Evolutionary conservation across 1,139 yeast genomes (phyloP), one percentile per base, ranked within the genome.

Genomic region (Candida sanyaensis): DNA sequence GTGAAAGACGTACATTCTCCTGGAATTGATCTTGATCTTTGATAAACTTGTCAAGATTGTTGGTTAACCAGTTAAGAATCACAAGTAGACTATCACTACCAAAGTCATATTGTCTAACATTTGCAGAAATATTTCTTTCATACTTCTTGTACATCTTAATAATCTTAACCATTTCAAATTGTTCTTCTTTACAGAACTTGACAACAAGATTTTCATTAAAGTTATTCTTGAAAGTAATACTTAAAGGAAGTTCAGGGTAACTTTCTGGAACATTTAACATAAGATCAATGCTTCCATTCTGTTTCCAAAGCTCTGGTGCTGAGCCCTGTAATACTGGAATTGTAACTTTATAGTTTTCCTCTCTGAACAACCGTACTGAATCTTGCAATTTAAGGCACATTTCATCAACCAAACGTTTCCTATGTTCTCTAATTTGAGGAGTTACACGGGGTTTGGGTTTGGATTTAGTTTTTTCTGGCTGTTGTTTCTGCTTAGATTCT

Each of bases 61-160:
- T 68, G 5, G 61, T 55, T 24, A 71, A 49, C 57, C 67, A 68
- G 51, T 71, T 71, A 40, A 70, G 50, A 10, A 56, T 54, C 10
- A 55, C 54, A 12, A 68, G 59, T 23, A 71, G 54, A 48, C 53
- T 60, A 4, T 51, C 42, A 8, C 56, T 45, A 1, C 51, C 54
- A 49, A 62, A 61, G 9, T 52, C 48, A 37, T 51, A 56, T 6
- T 40, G 42, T 28, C 52, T 52, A 23, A 66, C 60, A 49, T 70
- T 66, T 8, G 49, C 30, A 2, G 54, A 49, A 26, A 71, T 53
- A 38, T 64, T 65, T 42, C 49, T 52, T 48, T 70, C 75, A 26
- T 56, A 51, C 28, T 45, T 53, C 46, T 55, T 58, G 37, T 58
- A 58, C 27, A 58, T 50, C 29, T 59, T 55, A 7, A 59, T 53